phyloP scores from a whole-genome alignment of 441 rosid genomes.

The Euphorbia corollata region DNA sequence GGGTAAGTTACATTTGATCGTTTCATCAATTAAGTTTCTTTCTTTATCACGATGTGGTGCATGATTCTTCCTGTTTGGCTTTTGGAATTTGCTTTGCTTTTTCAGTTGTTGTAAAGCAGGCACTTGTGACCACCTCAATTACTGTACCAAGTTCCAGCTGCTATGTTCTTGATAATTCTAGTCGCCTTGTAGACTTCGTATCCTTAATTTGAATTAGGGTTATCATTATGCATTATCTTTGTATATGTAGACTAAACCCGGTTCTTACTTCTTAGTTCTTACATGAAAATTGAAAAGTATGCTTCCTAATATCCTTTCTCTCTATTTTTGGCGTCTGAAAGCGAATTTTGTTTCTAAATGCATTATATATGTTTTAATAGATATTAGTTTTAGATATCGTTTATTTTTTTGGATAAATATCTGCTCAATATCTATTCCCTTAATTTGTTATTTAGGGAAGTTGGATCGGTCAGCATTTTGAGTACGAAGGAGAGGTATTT shows the following conservation, averaged over 20 bases:
- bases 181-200: conserved; percentile 88
- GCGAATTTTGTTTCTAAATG: neutral
- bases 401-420: neutral
- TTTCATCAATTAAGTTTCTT: neutral
- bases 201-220: conserved; percentile 32
- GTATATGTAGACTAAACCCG: no score
- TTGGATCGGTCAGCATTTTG: conserved; percentile 60
- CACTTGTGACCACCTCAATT: conserved; percentile 35
- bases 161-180: conserved; percentile 78
- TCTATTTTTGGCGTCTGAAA: neutral
- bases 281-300: neutral
- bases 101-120: conserved; percentile 42
- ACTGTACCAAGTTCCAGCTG: conserved; percentile 62
- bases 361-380: neutral
- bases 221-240: neutral
- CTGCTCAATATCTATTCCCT: conserved; percentile 29
- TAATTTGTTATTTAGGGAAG: conserved; percentile 53
- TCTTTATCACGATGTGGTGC: neutral
- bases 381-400: conserved; percentile 5
- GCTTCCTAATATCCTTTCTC: neutral
- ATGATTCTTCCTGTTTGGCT: neutral
- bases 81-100: neutral
- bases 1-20: neutral
- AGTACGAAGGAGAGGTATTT: conserved; percentile 58
- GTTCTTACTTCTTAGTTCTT: neutral